Percentiles rank a stretch among this genome's conserved stretches.
phyloP scores from a whole-genome alignment of 179 eudicot genomes.

The Patellifolia procumbens region DNA sequence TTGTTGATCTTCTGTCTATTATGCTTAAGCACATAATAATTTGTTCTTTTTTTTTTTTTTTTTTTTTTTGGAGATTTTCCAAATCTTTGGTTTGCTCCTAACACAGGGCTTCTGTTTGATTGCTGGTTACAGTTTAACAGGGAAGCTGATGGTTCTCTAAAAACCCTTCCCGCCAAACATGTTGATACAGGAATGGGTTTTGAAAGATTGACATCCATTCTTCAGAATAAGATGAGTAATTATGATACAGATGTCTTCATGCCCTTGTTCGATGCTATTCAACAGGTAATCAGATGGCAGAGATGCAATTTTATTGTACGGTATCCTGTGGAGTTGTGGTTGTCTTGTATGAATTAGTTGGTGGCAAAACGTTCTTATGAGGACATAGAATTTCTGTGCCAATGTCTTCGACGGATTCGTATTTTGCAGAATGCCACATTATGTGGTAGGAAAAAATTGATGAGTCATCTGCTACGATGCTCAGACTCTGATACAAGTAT shows the following conservation, averaged over 20 bases:
- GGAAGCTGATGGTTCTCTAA: conserved; percentile 80
- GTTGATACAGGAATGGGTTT: conserved; percentile 99
- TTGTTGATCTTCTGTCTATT: neutral
- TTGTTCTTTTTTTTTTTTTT: neutral
- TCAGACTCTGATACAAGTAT: neutral
- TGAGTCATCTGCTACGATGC: neutral
- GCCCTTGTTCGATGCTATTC: conserved; percentile 90
- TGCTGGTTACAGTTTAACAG: conserved; percentile 70
- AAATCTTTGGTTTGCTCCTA: conserved; percentile 7
- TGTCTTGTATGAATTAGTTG: neutral
- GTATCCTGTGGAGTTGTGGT: conserved; percentile 3
- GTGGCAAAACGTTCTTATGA: neutral
- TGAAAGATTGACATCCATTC: conserved; percentile 95
- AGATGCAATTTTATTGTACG: neutral
- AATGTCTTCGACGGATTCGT: neutral
- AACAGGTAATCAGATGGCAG: conserved; percentile 50
- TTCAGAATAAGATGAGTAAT: conserved; percentile 95
- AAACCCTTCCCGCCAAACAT: conserved; percentile 91
- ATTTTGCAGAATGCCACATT: neutral
- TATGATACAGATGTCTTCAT: conserved; percentile 95
- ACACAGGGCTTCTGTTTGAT: conserved; percentile 11
- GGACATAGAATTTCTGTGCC: neutral
- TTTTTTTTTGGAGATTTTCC: neutral
- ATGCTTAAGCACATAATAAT: neutral
- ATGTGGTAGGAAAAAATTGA: neutral